Evolutionary conservation across 116 monocot genomes (phyloP), one percentile per base, ranked within the genome.

Genomic region (Trichopus zeylanicus): DNA sequence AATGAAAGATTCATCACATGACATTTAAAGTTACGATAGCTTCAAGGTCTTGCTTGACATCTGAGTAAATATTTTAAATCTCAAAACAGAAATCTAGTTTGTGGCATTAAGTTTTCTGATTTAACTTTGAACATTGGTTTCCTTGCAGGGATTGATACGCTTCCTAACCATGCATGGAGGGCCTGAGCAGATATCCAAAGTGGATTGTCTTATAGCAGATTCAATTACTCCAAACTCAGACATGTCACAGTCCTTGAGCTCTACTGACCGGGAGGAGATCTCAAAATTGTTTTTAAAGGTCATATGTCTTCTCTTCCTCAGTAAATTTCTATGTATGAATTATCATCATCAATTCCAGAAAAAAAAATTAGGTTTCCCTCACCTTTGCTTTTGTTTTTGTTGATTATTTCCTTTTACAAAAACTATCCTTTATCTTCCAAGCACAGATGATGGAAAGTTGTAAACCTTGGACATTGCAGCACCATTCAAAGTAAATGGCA

Each of bases 221-320:
- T 54, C 53, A 48, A 51, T 86, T 32, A 31, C 55, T 57, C 62
- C 66, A n/a, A 59, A 25, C 5, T 61, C 73, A 59, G 71, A 67
- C 71, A 16, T 64, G 42, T 77, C 60, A 73, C 46, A 34, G 64
- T 63, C 56, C 62, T 78, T 81, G 55, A 61, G 65, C 55, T 46
- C 57, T 42, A 51, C 61, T 51, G 77, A 86, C 22, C 77, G 81
- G 29, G 78, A 86, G 71, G 77, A 75, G 31, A 86, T 86, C 19
- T 86, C 86, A 55, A 56, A 52, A 27, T 66, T 75, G 57, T 77
- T 78, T 72, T 63, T 86, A 52, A 74, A 86, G 80, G 86, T 86
- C 31, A 68, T 70, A 59, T 42, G 9, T 13, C 34, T 16, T 25
- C 15, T 31, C 52, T 9, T 23, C 22, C 3, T 23, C n/a, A n/a